phyloP scores from a whole-genome alignment of 805 yeast genomes.

The Jamesozyma piceae region DNA sequence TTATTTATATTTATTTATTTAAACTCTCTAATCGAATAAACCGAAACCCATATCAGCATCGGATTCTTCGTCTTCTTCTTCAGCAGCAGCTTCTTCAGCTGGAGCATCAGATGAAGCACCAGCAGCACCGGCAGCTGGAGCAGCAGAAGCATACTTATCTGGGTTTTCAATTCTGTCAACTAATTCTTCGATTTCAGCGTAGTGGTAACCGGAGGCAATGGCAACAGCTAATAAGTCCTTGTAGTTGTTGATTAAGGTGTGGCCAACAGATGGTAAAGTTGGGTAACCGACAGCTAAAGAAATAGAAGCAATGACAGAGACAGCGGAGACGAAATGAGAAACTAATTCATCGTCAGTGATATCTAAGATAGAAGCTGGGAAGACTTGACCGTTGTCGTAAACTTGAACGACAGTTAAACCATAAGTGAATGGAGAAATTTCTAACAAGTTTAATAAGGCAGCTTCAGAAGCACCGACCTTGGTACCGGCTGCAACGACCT shows the following conservation, averaged over 20 bases:
- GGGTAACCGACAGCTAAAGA: constrained; percentile 99
- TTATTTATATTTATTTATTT: constrained; percentile 27
- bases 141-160: constrained; percentile 98
- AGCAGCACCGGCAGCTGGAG: constrained; percentile 91
- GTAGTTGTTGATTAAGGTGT: constrained; percentile 98
- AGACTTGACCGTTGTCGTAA: constrained; percentile 96
- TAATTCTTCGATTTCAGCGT: constrained; percentile 97
- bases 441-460: constrained; percentile 94
- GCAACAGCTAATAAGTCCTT: constrained; percentile 97
- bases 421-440: constrained; percentile 99
- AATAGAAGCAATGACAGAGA: constrained; percentile 87
- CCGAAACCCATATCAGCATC: constrained; percentile 97
- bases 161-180: constrained; percentile 99
- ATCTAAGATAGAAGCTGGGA: constrained; percentile 94
- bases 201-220: constrained; percentile 96
- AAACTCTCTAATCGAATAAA: constrained; percentile 75
- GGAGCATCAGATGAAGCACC: constrained; percentile 49
- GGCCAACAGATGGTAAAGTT: constrained; percentile 98
- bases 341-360: constrained; percentile 96
- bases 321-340: constrained; percentile 83
- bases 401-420: constrained; percentile 96
- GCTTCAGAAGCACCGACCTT: constrained; percentile 99
- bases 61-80: constrained; percentile 57
- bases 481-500: constrained; percentile 77
- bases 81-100: constrained; percentile 66